Percentiles rank a stretch among this genome's conserved stretches.
Conservation (phyloP, 176 grass and related monocot species). For the Phoenix roebelenii region DNA sequence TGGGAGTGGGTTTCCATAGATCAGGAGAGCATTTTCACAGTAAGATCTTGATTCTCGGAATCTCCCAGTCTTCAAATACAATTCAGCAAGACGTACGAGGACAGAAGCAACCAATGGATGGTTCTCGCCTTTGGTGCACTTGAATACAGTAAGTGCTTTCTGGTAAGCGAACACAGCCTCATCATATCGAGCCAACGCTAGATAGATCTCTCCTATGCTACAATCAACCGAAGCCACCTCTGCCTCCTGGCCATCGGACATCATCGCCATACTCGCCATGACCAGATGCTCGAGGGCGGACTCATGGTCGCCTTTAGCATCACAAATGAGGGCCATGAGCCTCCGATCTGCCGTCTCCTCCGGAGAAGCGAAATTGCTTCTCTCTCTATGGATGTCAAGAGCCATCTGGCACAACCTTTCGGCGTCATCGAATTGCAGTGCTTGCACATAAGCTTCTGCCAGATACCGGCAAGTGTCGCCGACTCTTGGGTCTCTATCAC, state of each 20-base stretch:
- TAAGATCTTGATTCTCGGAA: slow-evolving; percentile 15
- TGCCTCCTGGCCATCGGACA: slow-evolving; percentile 18
- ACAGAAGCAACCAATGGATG: slow-evolving; percentile 19
- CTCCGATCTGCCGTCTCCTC: slow-evolving; percentile 20
- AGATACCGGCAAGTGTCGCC: slow-evolving; percentile 22
- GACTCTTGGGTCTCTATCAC: slow-evolving; percentile 11
- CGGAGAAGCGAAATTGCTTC: slow-evolving; percentile 7
- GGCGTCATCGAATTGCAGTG: slow-evolving; percentile 21
- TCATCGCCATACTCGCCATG: slow-evolving; percentile 17
- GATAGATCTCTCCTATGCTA: slow-evolving; percentile 21
- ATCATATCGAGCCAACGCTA: slow-evolving; percentile 19
- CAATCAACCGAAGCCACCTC: slow-evolving; percentile 25
- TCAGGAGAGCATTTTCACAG: slow-evolving; percentile 25
- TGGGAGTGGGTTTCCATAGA: slow-evolving; percentile 16
- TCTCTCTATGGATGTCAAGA: slow-evolving; percentile 18
- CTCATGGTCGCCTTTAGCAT: slow-evolving; percentile 17
- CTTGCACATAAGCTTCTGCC: slow-evolving; percentile 24
- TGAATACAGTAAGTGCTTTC: slow-evolving; percentile 16
- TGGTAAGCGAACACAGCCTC: slow-evolving; percentile 23
- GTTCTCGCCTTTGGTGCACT: slow-evolving; percentile 16
- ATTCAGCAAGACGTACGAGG: slow-evolving; percentile 17
- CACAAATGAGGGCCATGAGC: slow-evolving; percentile 23
- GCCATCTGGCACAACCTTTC: slow-evolving; percentile 21
- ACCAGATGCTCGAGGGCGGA: slow-evolving; percentile 17
- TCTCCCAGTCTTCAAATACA: slow-evolving; percentile 17